These are phyloP conservation scores for Aspergillus fumigatus DNA, from an alignment of 2,329 filamentous ascomycete genomes.

Conservation along the genomic window DNA sequence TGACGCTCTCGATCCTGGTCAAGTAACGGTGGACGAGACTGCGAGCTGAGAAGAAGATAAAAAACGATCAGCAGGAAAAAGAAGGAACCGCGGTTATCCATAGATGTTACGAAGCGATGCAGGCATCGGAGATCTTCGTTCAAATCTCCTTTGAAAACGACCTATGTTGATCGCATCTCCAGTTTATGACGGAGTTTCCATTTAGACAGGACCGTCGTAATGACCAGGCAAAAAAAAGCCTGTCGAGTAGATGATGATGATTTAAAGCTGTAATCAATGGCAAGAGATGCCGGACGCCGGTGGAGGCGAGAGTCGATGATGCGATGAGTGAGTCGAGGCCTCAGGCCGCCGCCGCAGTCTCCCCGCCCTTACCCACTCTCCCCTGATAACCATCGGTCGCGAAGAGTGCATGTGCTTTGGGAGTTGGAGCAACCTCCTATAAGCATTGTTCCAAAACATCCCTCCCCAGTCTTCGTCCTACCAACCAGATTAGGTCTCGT, in stretches of 20 bases:
- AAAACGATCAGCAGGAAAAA: constrained; percentile 49
- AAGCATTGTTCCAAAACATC: background rate
- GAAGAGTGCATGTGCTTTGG: background rate
- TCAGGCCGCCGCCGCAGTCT: constrained; percentile 12
- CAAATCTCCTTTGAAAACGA: constrained; percentile 12
- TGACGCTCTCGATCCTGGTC: constrained; percentile 43
- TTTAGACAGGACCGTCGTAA: background rate
- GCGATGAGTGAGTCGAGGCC: constrained; percentile 19
- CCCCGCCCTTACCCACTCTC: constrained; percentile 4
- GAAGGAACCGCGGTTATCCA: constrained; percentile 46
- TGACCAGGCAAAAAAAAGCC: background rate
- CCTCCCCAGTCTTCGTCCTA: background rate
- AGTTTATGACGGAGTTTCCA: constrained; percentile 5
- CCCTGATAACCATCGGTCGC: constrained; percentile 8
- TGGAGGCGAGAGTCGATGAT: constrained; percentile 18
- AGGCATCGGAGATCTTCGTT: constrained; percentile 20
- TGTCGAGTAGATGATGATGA: background rate
- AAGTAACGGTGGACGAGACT: constrained; percentile 38
- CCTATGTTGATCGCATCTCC: constrained; percentile 25
- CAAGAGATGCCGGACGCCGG: constrained; percentile 4
- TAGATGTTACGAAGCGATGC: constrained; percentile 27
- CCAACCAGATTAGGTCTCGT: background rate
- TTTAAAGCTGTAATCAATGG: background rate
- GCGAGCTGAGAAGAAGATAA: constrained; percentile 51
- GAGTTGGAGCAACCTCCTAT: background rate